Evolutionary conservation across 75 land plant genomes (phyloP).

Genomic region (Pinus albicaulis): DNA sequence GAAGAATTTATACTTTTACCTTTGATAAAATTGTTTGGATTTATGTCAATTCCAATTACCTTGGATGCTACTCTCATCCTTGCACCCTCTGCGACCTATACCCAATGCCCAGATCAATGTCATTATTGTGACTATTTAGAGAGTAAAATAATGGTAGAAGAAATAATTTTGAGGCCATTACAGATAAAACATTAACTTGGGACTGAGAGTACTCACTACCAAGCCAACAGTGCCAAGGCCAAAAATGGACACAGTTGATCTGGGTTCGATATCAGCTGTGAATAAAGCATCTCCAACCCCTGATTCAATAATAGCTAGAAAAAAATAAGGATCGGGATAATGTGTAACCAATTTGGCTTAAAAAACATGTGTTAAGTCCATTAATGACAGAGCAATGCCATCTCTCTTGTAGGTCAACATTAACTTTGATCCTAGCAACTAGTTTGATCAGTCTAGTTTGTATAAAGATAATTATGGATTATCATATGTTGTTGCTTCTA

Average conservation of each 20-base stretch:
- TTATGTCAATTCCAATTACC: slow-evolving; percentile 61
- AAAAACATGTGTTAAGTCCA: too few species aligned
- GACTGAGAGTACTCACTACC: slow-evolving; percentile 39
- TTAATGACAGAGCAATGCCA: too few species aligned
- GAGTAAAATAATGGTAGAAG: too few species aligned
- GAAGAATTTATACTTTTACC: slow-evolving; percentile 11
- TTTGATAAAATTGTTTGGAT: slow-evolving; percentile 38
- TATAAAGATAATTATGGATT: too few species aligned
- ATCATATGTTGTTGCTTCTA: too few species aligned
- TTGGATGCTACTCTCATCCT: slow-evolving; percentile 44
- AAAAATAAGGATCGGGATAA: too few species aligned
- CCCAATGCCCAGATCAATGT: background rate
- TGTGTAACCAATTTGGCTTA: too few species aligned
- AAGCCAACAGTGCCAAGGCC: slow-evolving; percentile 89
- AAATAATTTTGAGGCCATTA: too few species aligned
- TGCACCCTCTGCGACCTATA: slow-evolving; percentile 72
- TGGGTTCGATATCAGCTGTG: slow-evolving; percentile 60
- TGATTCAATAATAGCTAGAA: slow-evolving; percentile 3
- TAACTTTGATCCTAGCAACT: too few species aligned
- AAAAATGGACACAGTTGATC: slow-evolving; percentile 77
- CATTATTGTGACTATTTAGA: too few species aligned
- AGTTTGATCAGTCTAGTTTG: too few species aligned
- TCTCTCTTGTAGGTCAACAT: too few species aligned
- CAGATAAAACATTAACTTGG: background rate
- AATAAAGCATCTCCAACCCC: slow-evolving; percentile 90